Base-by-base conservation (phyloP, 306 rosid species). In the Citrullus mucosospermus region DNA sequence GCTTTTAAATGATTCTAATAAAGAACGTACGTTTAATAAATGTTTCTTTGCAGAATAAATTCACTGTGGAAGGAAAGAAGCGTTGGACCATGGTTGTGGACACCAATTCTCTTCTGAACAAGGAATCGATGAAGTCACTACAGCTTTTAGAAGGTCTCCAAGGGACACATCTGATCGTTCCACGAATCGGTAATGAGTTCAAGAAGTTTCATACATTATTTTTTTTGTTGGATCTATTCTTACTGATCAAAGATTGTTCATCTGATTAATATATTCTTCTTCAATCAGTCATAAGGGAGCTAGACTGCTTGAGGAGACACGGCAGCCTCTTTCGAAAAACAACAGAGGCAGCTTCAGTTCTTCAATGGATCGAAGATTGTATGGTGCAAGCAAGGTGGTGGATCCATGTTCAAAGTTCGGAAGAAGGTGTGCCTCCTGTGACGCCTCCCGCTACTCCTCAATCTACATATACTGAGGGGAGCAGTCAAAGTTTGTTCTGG, bases 121-220 rank as follows among this genome's bases (percentile, higher is more conserved):
- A 88, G 82, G 92, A 89, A 39, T 89, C 97, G 28, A 89, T 96
- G 88, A 92, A 92, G 79, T 85, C 89, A 80, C 71, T 95, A 80
- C 92, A 89, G 80, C 90, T 89, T 83, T 85, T 92, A 68, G 92
- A 87, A 84, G 99, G 97, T 80, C 92, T 95, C 69, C 89, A 81
- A 76, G 88, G 93, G 53, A 91, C 93, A 78, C 81, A 75, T n/a
- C 85, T 95, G 75, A 85, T 91, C 85, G 82, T 92, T 85, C 99
- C 97, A 62, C 82, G 85, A 74, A 87, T 83, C 70, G 96, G 98
- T 88, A 92, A 85, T 66, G 48, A 57, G 20, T n/a, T 54, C 12
- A 9, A 55, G 34, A 34, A 75, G 51, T 48, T 72, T 72, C 15
- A 6, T 3, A 8, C 32, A 30, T 65, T 34, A 46, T 17, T 38